phyloP scores from a whole-genome alignment of 306 rosid genomes.

The Dalbergia cultrata region DNA sequence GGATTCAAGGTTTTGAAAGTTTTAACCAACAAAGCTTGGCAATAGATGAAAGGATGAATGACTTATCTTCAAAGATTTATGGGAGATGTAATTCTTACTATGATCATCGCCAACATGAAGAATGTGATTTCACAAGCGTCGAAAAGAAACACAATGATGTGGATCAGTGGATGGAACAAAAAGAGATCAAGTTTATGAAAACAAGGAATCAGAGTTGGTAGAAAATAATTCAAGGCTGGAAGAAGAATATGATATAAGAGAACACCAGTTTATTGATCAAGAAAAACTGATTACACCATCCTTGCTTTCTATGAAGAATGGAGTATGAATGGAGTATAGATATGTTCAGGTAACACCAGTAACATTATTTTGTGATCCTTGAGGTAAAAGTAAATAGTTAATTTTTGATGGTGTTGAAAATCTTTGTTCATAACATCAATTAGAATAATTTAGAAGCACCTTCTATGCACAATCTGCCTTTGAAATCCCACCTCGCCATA shows the following conservation, averaged over 20 bases:
- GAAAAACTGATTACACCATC: constrained; percentile 48
- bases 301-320: constrained; percentile 47
- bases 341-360: not conserved
- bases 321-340: not conserved
- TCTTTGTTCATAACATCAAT: not conserved
- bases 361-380: constrained; percentile 12
- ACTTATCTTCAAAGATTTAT: constrained; percentile 36
- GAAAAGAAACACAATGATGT: not conserved
- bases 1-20: constrained; percentile 83
- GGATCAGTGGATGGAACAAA: constrained; percentile 13
- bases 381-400: not conserved
- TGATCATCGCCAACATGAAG: constrained; percentile 38
- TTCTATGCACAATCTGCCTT: not conserved
- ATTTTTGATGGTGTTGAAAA: not conserved
- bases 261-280: constrained; percentile 57
- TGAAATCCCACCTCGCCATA: not conserved
- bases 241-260: constrained; percentile 29
- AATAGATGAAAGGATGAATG: constrained; percentile 41
- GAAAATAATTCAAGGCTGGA: constrained; percentile 33
- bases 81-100: constrained; percentile 55
- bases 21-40: constrained; percentile 49
- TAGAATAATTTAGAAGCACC: no score
- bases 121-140: not conserved
- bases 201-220: constrained; percentile 24
- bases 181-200: constrained; percentile 17